Evolutionary conservation across 1,284 basidiomycete genomes (phyloP), one percentile per base, ranked within the genome.

Genomic region (Trametes hirsuta): DNA sequence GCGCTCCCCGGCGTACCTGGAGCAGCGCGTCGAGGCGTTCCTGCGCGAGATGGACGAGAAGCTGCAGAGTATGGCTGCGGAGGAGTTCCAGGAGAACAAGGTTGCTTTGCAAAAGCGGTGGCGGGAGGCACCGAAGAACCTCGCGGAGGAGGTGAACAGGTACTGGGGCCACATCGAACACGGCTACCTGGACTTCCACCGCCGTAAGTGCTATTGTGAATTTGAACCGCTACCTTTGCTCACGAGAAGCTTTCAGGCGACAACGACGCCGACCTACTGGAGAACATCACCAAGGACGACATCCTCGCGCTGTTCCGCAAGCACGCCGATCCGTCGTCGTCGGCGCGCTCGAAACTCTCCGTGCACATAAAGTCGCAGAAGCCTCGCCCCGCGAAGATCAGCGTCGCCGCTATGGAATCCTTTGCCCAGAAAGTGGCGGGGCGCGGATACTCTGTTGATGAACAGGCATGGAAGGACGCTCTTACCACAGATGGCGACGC

Each of bases 21-120:
- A 99, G 77, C 79, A 84, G 53, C 87, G 97, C 8, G 89, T 98
- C 42, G 95, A 98, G 60, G 84, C 85, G 1, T 98, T 98, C 81
- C 77, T 97, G 58, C 84, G 87, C 53, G 77, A 81, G 59, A 90
- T 95, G 84, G 84, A 70, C 50, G 68, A 65, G 25, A 74, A 69
- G 59, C 57, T 78, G n/a, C 68, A 76, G 62, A 72, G 73, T 15
- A 82, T 88, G 80, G 62, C 66, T 15, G 82, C 83, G 1, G 81
- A 79, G 44, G 83, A 85, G 63, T 87, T 87, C 68, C 76, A 79
- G 39, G 81, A 83, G 66, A 82, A 86, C 69, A 79, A 82, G 72
- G 71, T 75, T 41, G 80, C 82, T 15, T 74, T 88, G 51, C 79
- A 85, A 53, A 84, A 86, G 71, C 92, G 88, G 70, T 83, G 88